Evolutionary conservation across 345 rosid genomes (phyloP), one percentile per base, ranked within the genome.

Genomic region (Rhizophora mangle): DNA sequence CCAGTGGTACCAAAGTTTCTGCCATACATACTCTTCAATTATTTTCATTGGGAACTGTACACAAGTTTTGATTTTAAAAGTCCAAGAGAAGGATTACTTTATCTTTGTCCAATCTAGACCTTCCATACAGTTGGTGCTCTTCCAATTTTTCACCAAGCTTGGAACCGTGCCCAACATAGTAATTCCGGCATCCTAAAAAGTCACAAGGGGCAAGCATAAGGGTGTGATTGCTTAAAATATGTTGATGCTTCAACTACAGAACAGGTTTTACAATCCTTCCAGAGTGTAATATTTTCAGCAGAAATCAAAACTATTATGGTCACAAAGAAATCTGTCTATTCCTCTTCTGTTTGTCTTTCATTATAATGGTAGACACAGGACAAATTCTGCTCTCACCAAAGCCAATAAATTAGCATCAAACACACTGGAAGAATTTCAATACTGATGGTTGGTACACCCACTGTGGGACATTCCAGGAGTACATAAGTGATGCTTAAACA

Each of bases 121-220:
- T 71, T 85, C 88, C 95, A 88, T 72, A 66, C 89, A 85, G 70
- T 80, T 78, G 29, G 80, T 75, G 62, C 84, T 88, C 82, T 80
- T 91, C 98, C 97, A 94, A 27, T 88, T 64, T 78, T 91, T 94
- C 60, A 94, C 98, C 58, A 88, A 76, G 79, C 96, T 91, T 8
- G 97, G 97, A 81, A 91, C 93, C 6, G 97, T 89, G 67, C 97
- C 97, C 79, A 94, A 80, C 79, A 82, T 10, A 22, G 92, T 89
- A 72, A 91, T 97, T 74, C 93, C 89, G 6, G 96, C 93, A 81
- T 87, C 97, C 98, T 91, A 79, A 77, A 76, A 34, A 63, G 43
- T 56, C 10, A 20, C 15, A 57, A 55, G 47, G 54, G 59, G 34
- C 39, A 66, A 67, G 32, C 16, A 68, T 39, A 72, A 34, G 47